Percentiles rank a stretch among this genome's conserved stretches.
phyloP scores from a whole-genome alignment of 2,329 filamentous ascomycete genomes.

The Pseudogymnoascus sp. region DNA sequence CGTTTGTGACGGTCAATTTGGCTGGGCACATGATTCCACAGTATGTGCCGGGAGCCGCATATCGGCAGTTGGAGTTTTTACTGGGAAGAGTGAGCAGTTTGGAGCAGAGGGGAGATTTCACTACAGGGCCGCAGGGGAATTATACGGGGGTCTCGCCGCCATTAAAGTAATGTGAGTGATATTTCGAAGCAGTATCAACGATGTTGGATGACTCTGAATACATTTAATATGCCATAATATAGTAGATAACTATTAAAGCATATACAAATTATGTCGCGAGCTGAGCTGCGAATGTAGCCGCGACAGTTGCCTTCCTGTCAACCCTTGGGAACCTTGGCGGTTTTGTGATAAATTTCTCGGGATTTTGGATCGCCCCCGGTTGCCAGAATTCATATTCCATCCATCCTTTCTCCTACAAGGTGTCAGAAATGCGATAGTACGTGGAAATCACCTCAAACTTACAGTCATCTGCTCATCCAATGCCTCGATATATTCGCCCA shows the following conservation, averaged over 20 bases:
- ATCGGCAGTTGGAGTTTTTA: constrained; percentile 53
- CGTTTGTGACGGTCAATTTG: constrained; percentile 46
- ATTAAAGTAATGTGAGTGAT: not conserved
- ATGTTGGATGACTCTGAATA: not conserved
- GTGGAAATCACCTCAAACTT: not conserved
- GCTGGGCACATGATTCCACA: constrained; percentile 48
- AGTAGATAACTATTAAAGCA: not conserved
- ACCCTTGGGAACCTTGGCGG: not conserved
- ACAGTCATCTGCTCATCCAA: constrained; percentile 55
- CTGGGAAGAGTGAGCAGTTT: constrained; percentile 49
- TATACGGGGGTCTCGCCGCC: constrained; percentile 16
- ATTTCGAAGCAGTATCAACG: not conserved
- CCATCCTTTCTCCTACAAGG: constrained; percentile 46
- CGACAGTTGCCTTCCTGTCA: not conserved
- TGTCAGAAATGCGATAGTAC: not conserved
- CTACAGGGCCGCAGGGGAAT: constrained; percentile 21
- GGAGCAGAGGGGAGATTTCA: constrained; percentile 21
- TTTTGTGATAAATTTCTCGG: constrained; percentile 10
- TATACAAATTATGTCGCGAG: constrained; percentile 1
- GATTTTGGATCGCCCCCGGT: constrained; percentile 33
- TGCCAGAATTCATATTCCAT: constrained; percentile 61
- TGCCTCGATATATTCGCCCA: constrained; percentile 50
- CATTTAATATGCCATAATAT: not conserved
- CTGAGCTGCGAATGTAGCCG: not conserved
- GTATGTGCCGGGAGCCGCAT: constrained; percentile 49